Percentiles rank a stretch among this genome's conserved stretches.
Conservation (phyloP, 768 basidiomycete genomes). For the Mycena alexandri region DNA sequence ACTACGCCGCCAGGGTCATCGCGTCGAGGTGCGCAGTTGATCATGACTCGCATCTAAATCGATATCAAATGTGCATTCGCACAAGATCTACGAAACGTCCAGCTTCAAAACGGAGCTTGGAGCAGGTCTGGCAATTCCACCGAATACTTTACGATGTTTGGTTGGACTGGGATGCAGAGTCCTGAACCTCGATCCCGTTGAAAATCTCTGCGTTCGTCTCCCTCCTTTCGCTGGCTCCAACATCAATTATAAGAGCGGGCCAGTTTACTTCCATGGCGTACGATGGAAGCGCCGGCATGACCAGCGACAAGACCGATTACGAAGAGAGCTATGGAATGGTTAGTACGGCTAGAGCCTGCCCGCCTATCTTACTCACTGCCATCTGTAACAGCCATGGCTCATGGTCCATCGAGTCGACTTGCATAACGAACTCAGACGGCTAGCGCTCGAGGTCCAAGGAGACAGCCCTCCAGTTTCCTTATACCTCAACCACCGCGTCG, state of each 20-base stretch:
- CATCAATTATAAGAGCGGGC: not conserved
- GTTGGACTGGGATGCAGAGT: constrained; percentile 26
- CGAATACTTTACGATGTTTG: constrained; percentile 28
- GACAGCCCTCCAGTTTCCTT: constrained; percentile 21
- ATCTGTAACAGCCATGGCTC: constrained; percentile 23
- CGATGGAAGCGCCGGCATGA: constrained; percentile 29
- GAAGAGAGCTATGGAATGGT: constrained; percentile 25
- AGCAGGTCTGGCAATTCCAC: constrained; percentile 31
- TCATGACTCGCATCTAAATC: no score
- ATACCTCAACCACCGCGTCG: constrained; percentile 20
- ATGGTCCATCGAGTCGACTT: constrained; percentile 35
- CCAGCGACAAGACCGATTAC: constrained; percentile 27
- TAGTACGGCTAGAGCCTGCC: not conserved
- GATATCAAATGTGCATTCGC: no score
- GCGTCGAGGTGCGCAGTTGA: no score
- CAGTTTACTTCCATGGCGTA: constrained; percentile 35
- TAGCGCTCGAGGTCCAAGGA: constrained; percentile 14
- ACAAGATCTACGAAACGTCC: constrained; percentile 32
- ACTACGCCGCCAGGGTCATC: constrained; percentile 29
- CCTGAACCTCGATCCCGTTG: constrained; percentile 21
- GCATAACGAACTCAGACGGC: constrained; percentile 25
- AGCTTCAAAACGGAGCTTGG: constrained; percentile 32
- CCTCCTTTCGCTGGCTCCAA: not conserved
- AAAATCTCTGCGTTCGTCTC: constrained; percentile 28
- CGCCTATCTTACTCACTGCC: not conserved